Base-by-base conservation (phyloP, 2,329 filamentous ascomycete species). In the Diaporthe aspalathi region DNA sequence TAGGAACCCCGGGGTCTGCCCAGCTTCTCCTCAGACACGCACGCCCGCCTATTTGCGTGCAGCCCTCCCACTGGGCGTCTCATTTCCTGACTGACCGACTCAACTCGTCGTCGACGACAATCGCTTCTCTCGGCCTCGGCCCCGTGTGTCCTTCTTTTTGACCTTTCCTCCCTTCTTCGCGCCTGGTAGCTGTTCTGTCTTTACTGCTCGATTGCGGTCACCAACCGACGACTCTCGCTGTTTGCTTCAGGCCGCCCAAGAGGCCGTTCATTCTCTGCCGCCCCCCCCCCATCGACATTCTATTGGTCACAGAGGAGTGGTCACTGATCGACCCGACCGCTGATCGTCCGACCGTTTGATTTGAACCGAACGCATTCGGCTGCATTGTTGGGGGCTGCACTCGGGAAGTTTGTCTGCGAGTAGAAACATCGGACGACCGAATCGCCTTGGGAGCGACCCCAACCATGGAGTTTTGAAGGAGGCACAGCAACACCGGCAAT, bases 171-270 rank as follows among this genome's bases (percentile, higher is more conserved):
- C 60, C 35, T 50, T 49, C 29, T 65, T 38, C 45, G 27, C n/a
- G 60, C 45, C 45, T 50, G 43, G 29, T 38, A 24, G n/a, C 45
- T 50, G 5, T 38, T 65, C 60, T 50, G 60, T 65, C 60, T 65
- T 50, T 65, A 65, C 60, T 65, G 60, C 29, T 65, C 60, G 60
- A 65, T 24, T 65, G 60, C n/a, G 60, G 45, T 49, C 60, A 35
- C 43, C 43, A 49, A 14, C n/a, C 43, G 12, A 63, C 43, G 12
- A 63, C 60, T 17, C 29, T 63, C 60, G 43, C 60, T 63, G 43
- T 49, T 49, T 63, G 43, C 12, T 63, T 50, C 60, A 65, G 43
- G 60, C 45, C 45, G 45, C 60, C 29, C 20, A 20, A 50, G 45
- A 65, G 45, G 45, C 60, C 60, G 24, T 43, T 43, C 20, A 49